Conservation (phyloP, 208 protist species). For the Naegleria lovaniensis region DNA sequence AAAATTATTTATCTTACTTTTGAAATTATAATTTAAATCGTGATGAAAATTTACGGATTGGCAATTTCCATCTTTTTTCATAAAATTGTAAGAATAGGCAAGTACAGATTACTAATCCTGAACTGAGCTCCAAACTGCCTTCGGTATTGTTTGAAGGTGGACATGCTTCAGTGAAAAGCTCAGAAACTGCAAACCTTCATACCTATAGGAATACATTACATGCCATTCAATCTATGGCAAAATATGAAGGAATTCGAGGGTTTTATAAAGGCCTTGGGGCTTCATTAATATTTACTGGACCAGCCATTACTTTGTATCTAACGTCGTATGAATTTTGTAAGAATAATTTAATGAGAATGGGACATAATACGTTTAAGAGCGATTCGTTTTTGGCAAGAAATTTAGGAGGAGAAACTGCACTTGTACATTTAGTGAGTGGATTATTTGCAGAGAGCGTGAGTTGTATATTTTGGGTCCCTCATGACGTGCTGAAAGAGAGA, state of each 20-base stretch:
- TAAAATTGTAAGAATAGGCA: too few relatives aligned
- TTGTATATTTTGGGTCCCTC: conserved; percentile 27
- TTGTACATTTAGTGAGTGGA: conserved; percentile 12
- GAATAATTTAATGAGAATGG: neutral
- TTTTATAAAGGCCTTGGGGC: conserved; percentile 5
- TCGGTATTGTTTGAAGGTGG: neutral
- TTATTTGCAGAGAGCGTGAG: neutral
- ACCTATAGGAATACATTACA: conserved; percentile 1
- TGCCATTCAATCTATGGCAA: neutral
- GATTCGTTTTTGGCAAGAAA: neutral
- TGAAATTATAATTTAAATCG: too few relatives aligned
- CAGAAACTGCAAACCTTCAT: neutral
- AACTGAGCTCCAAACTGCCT: neutral
- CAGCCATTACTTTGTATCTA: neutral
- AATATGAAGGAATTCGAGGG: conserved; percentile 15
- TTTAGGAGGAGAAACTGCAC: neutral
- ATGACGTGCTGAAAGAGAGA: conserved; percentile 23
- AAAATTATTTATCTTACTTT: too few relatives aligned
- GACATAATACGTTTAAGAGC: neutral
- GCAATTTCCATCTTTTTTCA: too few relatives aligned
- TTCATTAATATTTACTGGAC: conserved; percentile 2
- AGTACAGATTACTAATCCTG: conserved; percentile 11
- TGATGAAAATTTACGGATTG: too few relatives aligned
- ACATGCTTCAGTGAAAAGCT: neutral
- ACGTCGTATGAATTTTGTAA: conserved; percentile 14